Percentiles rank a stretch among this genome's conserved stretches.
These are phyloP conservation scores for Aspergillus candidus DNA, from an alignment of 2,329 filamentous ascomycete genomes.

Conservation along the genomic window DNA sequence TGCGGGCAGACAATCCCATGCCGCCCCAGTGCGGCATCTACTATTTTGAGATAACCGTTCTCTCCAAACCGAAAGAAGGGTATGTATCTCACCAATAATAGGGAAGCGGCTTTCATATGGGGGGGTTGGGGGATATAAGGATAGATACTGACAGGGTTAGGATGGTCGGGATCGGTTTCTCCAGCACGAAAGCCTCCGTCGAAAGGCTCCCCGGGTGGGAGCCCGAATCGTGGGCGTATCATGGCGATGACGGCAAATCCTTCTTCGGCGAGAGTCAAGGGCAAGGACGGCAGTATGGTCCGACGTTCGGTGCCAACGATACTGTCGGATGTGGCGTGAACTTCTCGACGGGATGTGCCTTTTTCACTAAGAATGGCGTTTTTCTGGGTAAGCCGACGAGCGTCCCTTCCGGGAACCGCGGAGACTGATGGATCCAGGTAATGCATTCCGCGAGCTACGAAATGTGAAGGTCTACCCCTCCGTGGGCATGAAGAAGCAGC, in stretches of 20 bases:
- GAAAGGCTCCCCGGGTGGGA: constrained; percentile 62
- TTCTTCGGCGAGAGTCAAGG: constrained; percentile 53
- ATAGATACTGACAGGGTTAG: constrained; percentile 12
- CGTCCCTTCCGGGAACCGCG: not conserved
- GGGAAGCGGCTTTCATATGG: not conserved
- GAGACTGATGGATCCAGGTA: constrained; percentile 45
- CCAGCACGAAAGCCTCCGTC: constrained; percentile 52
- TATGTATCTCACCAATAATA: constrained; percentile 30
- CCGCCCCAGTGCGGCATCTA: constrained; percentile 87
- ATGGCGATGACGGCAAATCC: constrained; percentile 60
- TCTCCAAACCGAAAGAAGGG: constrained; percentile 63
- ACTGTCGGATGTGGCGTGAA: constrained; percentile 61
- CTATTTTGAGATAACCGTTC: constrained; percentile 74
- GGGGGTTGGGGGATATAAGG: not conserved
- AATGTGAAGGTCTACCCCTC: constrained; percentile 47
- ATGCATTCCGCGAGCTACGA: constrained; percentile 42
- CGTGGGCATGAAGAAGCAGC: constrained; percentile 60
- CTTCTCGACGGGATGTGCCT: constrained; percentile 55
- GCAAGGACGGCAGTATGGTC: constrained; percentile 53
- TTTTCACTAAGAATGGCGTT: constrained; percentile 61
- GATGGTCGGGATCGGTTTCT: constrained; percentile 55
- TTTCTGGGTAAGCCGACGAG: constrained; percentile 45
- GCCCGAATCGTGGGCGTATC: constrained; percentile 59
- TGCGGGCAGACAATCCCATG: constrained; percentile 80
- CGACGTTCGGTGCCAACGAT: constrained; percentile 54